These are phyloP conservation scores for Ustilago bromivora DNA, from an alignment of 1,284 basidiomycete species.

Conservation along the genomic window DNA sequence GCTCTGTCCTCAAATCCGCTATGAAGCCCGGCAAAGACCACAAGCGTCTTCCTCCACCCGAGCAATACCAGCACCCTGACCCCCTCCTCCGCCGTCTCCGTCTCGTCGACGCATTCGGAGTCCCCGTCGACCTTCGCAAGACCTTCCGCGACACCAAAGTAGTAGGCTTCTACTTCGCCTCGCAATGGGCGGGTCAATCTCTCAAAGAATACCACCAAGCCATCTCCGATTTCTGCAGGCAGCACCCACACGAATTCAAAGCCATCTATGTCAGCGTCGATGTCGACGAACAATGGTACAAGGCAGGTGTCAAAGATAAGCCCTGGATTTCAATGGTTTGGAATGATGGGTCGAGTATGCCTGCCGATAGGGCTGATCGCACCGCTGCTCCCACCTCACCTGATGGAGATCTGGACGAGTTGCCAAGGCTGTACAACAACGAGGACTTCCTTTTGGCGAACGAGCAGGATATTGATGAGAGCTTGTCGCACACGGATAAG, in stretches of 20 bases:
- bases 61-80: conserved; percentile 69
- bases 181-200: conserved; percentile 62
- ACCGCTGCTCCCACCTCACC: conserved; percentile 22
- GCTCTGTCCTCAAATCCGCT: conserved; percentile 60
- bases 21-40: conserved; percentile 62
- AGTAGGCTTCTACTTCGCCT: conserved; percentile 70
- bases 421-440: conserved; percentile 55
- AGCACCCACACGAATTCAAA: conserved; percentile 68
- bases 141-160: conserved; percentile 68
- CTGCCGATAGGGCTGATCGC: conserved; percentile 35
- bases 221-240: conserved; percentile 60
- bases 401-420: conserved; percentile 32
- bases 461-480: conserved; percentile 69
- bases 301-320: conserved; percentile 63
- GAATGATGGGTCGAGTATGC: conserved; percentile 70
- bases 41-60: conserved; percentile 60
- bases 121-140: conserved; percentile 60
- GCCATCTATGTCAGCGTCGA: conserved; percentile 70
- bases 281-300: conserved; percentile 65
- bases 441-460: conserved; percentile 70
- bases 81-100: conserved; percentile 69
- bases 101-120: conserved; percentile 64
- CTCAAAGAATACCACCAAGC: conserved; percentile 60
- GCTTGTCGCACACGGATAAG: conserved; percentile 60
- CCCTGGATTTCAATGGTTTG: conserved; percentile 70